Evolutionary conservation across 2,329 filamentous ascomycete species (phyloP), one percentile per base, ranked within the genome.

Genomic region (Coleophoma eucalyptorum): DNA sequence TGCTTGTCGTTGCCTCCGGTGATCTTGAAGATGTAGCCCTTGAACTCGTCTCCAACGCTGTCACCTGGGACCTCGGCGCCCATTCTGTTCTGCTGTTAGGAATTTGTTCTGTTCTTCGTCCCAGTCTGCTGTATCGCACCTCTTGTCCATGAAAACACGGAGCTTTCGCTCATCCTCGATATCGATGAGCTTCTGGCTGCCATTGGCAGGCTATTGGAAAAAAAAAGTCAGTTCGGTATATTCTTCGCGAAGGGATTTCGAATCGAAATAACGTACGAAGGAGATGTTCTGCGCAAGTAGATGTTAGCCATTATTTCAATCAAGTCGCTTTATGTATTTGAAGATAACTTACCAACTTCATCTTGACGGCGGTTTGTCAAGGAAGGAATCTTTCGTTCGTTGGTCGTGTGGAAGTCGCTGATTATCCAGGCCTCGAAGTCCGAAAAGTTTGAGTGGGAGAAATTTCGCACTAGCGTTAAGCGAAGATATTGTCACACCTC

Each of bases 1-100:
- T 99, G 95, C 90, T 99, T 99, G 89, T 99, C 94, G 89, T 99
- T 99, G 74, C 95, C 94, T 72, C 94, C 95, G 69, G 94, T 99
- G 82, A 99, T 97, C 75, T 86, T 88, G 87, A 99, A 91, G 81
- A 99, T 87, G 84, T 99, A 99, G 77, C 94, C 94, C 85, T 97
- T 97, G 89, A 96, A 99, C 81, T 99, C 94, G 73, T 97, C 92
- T 71, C 94, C 94, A 70, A 99, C 84, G 72, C 86, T 88, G 81
- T 99, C 95, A 70, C 88, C 94, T 67, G 89, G 78, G 67, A 99
- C 89, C 81, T 97, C 90, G 69, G 87, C 84, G 71, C 90, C 90
- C 90, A 94, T 94, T 80, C 86, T 69, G 60, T 63, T 26, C 6
- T 26, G 10, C 26, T 7, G 26, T 26, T 26, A 26, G 26, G 21